Evolutionary conservation across 2,329 filamentous ascomycete species (phyloP).

Genomic region (Meredithiella fracta): DNA sequence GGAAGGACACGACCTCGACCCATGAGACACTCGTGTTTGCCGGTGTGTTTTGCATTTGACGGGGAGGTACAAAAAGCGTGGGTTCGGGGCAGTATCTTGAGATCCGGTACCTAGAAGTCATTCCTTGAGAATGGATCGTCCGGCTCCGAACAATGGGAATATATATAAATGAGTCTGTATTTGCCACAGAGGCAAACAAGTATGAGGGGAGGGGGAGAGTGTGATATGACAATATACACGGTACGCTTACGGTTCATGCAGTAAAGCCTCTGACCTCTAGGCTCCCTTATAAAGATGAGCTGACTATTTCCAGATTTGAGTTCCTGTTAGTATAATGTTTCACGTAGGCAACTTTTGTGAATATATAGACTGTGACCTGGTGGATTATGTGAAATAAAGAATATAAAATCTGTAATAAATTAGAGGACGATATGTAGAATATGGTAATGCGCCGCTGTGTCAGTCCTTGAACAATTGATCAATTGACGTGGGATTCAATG

Average conservation of each 20-base stretch:
- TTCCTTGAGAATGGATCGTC: too few relatives aligned
- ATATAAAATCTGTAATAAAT: background rate
- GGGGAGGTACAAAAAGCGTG: background rate
- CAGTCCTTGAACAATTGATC: background rate
- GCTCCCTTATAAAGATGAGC: background rate
- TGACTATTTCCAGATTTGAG: background rate
- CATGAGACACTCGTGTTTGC: background rate
- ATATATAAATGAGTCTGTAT: background rate
- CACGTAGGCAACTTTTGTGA: background rate
- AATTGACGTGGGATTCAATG: background rate
- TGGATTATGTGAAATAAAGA: background rate
- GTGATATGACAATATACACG: background rate
- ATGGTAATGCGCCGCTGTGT: too few relatives aligned
- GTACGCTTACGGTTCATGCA: background rate
- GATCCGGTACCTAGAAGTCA: too few relatives aligned
- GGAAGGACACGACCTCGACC: background rate
- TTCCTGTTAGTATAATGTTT: background rate
- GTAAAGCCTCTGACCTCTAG: background rate
- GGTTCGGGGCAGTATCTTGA: too few relatives aligned
- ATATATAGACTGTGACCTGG: too few relatives aligned
- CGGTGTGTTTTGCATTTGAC: background rate
- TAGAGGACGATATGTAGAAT: too few relatives aligned
- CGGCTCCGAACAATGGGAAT: too few relatives aligned
- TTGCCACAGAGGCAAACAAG: background rate
- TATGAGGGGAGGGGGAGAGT: background rate